These are phyloP conservation scores for Mycoemilia scoparia DNA, from an alignment of 192 early-diverging fungal genomes.

Conservation along the genomic window DNA sequence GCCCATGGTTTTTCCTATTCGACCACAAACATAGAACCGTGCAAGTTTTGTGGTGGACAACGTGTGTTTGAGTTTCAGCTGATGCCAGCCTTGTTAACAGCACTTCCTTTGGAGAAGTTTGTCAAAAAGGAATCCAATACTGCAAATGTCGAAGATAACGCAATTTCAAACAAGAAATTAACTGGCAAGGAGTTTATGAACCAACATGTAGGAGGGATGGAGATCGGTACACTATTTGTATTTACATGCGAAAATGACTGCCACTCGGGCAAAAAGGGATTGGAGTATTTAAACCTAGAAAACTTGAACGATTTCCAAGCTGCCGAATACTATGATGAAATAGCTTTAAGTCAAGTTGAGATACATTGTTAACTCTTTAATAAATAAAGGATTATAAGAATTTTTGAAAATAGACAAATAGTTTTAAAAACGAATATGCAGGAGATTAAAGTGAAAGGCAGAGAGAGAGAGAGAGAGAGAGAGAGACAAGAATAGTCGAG, in stretches of 20 bases:
- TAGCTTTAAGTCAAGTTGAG: too few relatives aligned
- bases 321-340: too few relatives aligned
- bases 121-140: slow-evolving; percentile 1
- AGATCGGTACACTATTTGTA: slow-evolving; percentile 75
- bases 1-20: slow-evolving; percentile 9
- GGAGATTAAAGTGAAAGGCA: too few relatives aligned
- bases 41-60: slow-evolving; percentile 40
- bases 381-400: too few relatives aligned
- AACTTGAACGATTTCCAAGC: too few relatives aligned
- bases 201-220: too few relatives aligned
- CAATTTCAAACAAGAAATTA: slow-evolving; percentile 1
- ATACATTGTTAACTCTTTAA: too few relatives aligned
- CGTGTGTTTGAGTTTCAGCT: slow-evolving; percentile 82
- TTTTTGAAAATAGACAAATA: too few relatives aligned
- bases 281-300: slow-evolving; percentile 10
- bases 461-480: too few relatives aligned
- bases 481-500: too few relatives aligned
- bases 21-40: slow-evolving; percentile 32
- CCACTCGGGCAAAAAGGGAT: slow-evolving; percentile 22
- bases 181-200: slow-evolving; percentile 14
- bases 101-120: slow-evolving; percentile 42
- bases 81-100: slow-evolving; percentile 68
- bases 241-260: slow-evolving; percentile 71
- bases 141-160: not conserved
- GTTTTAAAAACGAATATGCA: too few relatives aligned